Evolutionary conservation across 2,329 filamentous ascomycete genomes (phyloP), one percentile per base, ranked within the genome.

Genomic region (Phoma herbarum): DNA sequence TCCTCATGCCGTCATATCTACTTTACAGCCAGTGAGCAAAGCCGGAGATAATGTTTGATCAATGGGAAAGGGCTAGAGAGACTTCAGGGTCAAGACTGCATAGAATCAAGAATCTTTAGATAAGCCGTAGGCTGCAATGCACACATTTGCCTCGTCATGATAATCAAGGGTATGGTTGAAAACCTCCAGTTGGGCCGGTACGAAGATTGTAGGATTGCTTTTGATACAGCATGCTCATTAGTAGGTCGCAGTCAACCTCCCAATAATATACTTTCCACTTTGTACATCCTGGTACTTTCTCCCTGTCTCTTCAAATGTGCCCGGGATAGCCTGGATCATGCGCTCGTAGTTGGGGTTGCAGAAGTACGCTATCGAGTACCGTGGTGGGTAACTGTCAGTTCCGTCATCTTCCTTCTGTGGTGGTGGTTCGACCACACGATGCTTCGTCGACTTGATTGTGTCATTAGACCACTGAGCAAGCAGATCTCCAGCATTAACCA

Each of bases 301-400:
- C 41, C 90, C 86, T 1, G 80, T 79, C 60, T 89, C 77, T 52
- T 84, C 82, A 71, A 86, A 94, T 0, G 92, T 96, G 0, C 91
- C 90, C 0, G 92, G 92, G 43, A 96, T 86, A 1, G 89, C 91
- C 67, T 95, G 90, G 64, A 96, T 96, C 54, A 85, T 80, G 65
- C 84, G 85, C 60, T 90, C 85, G 73, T 87, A 90, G 72, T 96
- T 93, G 9, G 92, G 92, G 67, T 96, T 94, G 81, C 92, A 96
- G 75, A 96, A 96, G 79, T 96, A 97, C 68, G 93, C 93, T 72
- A 97, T 89, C 68, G 90, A 94, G 73, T 97, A 97, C 26, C 81
- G 66, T 6, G 92, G 83, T 1, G 92, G 92, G 75, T 96, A 89
- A 18, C 83, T 83, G 3, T 75, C 75, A 8, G 78, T 79, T 16